Evolutionary conservation across 768 basidiomycete genomes (phyloP).

Genomic region (Crucibulum laeve): DNA sequence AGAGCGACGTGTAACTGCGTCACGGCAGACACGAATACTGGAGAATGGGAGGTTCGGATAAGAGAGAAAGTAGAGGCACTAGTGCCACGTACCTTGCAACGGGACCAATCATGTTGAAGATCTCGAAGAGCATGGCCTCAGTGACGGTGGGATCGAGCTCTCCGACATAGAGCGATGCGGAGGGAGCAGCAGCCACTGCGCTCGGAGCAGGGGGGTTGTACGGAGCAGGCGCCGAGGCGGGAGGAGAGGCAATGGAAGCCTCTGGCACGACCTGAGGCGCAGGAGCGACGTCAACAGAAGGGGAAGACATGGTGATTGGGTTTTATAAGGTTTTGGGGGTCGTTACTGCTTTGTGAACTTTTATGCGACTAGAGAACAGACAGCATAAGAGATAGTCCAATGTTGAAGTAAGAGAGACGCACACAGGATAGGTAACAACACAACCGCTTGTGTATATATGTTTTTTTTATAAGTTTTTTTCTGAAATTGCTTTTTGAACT

Average conservation of each 20-base stretch:
- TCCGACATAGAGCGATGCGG: slow-evolving; percentile 96
- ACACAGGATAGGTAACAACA: slow-evolving; percentile 67
- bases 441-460: slow-evolving; percentile 68
- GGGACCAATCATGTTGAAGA: slow-evolving; percentile 99
- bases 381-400: slow-evolving; percentile 8
- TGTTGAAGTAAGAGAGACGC: slow-evolving; percentile 25
- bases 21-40: slow-evolving; percentile 99
- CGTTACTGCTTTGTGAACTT: slow-evolving; percentile 93
- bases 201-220: slow-evolving; percentile 56
- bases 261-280: slow-evolving; percentile 48
- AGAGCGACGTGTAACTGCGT: slow-evolving; percentile 98
- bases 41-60: not conserved
- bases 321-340: slow-evolving; percentile 55
- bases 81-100: slow-evolving; percentile 76
- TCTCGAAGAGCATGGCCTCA: slow-evolving; percentile 99
- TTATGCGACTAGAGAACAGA: slow-evolving; percentile 29
- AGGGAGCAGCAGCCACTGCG: slow-evolving; percentile 63
- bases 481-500: slow-evolving; percentile 56
- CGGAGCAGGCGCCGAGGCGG: slow-evolving; percentile 42
- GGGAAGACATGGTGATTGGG: slow-evolving; percentile 51
- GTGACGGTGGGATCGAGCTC: slow-evolving; percentile 98
- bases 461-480: slow-evolving; percentile 70
- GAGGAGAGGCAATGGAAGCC: slow-evolving; percentile 38
- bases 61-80: not conserved
- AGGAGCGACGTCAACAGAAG: slow-evolving; percentile 49